Evolutionary conservation across 495 filamentous ascomycete genomes (phyloP), one percentile per base, ranked within the genome.

Genomic region (Hypoxylon lienhwacheense): DNA sequence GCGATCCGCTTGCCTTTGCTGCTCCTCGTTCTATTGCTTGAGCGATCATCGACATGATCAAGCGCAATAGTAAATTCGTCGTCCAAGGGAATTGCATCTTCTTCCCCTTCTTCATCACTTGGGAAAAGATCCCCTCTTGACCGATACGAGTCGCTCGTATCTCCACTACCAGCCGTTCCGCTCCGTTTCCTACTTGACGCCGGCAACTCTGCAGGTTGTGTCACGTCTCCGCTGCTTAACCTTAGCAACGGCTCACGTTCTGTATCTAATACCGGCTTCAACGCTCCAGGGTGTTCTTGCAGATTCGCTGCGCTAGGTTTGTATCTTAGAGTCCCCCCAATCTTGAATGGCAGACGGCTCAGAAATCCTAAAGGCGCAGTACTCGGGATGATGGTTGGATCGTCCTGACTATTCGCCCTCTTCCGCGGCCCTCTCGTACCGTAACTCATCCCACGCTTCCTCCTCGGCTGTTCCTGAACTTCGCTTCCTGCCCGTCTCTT

Each of bases 71-170:
- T 83, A 59, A 97, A 96, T 62, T 97, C 93, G 69, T 97, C 93
- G 60, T 91, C 89, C 42, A 98, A 73, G 1, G 93, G 91, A 17
- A 97, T 83, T 1, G 93, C 93, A 76, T 98, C 89, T 66, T 90
- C 85, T 48, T 87, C 89, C 36, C 83, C 86, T 53, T 97, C 93
- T 40, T 85, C 87, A 53, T 96, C 91, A 59, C 92, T 97, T 1
- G 89, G 90, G 56, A 96, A 91, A 15, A 99, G 73, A 69, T 99
- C 93, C 0, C 90, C 91, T 41, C 95, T 79, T n/a, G 91, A 96
- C 62, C 93, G 86, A 33, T 90, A 81, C 2, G 91, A 96, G 53
- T 91, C 93, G n/a, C 80, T 82, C 0, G 91, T 96, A 22, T 85
- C 84, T 3, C 85, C 86, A 5, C 89, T 95, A n/a, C 80, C 84